Conservation (phyloP, 2,329 filamentous ascomycete genomes). For the Colletotrichum sp. region DNA sequence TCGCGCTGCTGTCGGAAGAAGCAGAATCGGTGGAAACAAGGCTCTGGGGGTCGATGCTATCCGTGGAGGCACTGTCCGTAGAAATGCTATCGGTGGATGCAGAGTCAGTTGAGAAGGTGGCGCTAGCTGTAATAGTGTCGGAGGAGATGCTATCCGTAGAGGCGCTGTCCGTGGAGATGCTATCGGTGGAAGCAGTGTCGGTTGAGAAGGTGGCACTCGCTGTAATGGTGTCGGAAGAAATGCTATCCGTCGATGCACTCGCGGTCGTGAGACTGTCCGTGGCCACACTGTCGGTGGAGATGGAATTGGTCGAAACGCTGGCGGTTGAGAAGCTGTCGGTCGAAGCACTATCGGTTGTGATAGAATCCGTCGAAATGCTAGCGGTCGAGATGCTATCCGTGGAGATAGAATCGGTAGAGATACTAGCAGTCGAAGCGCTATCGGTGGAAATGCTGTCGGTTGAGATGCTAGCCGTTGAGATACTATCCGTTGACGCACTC, state of each 20-base stretch:
- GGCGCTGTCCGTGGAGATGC: not conserved
- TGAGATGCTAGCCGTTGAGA: fast-evolving
- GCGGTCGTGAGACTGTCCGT: not conserved
- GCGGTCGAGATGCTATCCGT: not conserved
- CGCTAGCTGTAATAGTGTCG: not conserved
- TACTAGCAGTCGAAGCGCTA: not conserved
- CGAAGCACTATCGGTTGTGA: not conserved
- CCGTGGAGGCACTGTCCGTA: not conserved
- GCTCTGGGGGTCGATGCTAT: not conserved
- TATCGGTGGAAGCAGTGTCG: not conserved
- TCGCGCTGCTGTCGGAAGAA: not conserved
- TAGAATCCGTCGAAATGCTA: not conserved
- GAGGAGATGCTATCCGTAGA: not conserved
- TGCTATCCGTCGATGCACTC: not conserved
- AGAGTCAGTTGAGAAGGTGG: not conserved
- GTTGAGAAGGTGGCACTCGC: not conserved
- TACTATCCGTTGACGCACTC: not conserved
- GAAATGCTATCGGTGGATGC: not conserved
- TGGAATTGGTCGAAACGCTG: not conserved
- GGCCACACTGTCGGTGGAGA: not conserved
- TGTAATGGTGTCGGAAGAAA: not conserved
- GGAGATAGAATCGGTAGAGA: not conserved
- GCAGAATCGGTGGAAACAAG: not conserved
- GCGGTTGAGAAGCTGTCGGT: not conserved
- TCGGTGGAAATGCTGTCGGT: not conserved